A percentile compares a stretch with the other conserved stretches of the same genome.
phyloP scores from a whole-genome alignment of 2,329 filamentous ascomycete genomes.

The Aspergillus carbonarius region DNA sequence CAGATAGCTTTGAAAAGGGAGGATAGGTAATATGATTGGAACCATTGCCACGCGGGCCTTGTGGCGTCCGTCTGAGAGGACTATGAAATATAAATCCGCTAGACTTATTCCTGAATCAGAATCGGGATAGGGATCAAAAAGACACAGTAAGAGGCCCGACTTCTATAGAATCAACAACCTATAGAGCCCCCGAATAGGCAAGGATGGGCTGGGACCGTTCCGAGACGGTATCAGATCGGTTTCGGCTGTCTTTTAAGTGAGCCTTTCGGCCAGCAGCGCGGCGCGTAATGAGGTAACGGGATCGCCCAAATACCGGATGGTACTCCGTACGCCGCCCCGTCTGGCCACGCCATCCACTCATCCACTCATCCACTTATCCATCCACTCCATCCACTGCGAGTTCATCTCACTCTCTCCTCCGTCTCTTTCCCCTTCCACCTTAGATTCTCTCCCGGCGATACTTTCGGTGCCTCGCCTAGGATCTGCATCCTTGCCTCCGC shows the following conservation, averaged over 20 bases:
- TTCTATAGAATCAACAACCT: neutral
- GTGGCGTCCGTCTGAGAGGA: neutral
- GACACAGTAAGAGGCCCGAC: neutral
- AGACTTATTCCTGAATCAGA: neutral
- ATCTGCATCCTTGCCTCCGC: neutral
- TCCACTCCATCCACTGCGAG: neutral
- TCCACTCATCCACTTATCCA: constrained; percentile 5
- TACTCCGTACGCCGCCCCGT: constrained; percentile 4
- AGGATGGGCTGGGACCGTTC: constrained; percentile 5
- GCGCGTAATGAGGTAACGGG: neutral
- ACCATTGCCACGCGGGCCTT: neutral
- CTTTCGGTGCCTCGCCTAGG: too few relatives aligned
- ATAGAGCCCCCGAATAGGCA: constrained; percentile 17
- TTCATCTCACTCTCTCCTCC: neutral
- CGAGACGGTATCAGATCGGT: constrained; percentile 12
- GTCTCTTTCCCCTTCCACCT: neutral
- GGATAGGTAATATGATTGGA: neutral
- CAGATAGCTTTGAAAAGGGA: neutral
- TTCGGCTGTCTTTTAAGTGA: neutral
- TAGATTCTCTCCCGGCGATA: neutral
- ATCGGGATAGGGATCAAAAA: too few relatives aligned
- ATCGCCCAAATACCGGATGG: neutral
- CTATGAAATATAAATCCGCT: too few relatives aligned
- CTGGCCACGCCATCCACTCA: constrained; percentile 15
- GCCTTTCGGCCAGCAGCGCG: constrained; percentile 9